Conservation (phyloP, 768 basidiomycete genomes). For the Roridomyces roridus region DNA sequence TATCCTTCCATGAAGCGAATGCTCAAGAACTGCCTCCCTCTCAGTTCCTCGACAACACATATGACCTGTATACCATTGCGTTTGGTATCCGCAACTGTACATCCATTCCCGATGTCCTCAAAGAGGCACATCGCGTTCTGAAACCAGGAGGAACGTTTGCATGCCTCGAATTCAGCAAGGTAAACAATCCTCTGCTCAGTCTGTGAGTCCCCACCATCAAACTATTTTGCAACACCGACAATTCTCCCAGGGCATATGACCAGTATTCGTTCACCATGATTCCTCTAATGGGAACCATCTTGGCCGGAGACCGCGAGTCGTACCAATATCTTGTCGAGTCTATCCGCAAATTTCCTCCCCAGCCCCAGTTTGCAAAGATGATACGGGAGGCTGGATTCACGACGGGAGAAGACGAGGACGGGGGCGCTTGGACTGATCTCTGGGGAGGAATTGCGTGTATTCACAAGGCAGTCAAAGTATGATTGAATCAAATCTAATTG, state of each 20-base stretch:
- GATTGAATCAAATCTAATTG: too few relatives aligned
- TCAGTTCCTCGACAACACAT: slow-evolving; percentile 79
- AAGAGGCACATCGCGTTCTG: slow-evolving; percentile 90
- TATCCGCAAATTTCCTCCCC: slow-evolving; percentile 91
- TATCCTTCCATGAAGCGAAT: slow-evolving; percentile 92
- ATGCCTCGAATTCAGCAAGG: slow-evolving; percentile 95
- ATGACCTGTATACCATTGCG: slow-evolving; percentile 97
- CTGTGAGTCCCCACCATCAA: slow-evolving; percentile 62
- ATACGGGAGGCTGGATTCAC: slow-evolving; percentile 85
- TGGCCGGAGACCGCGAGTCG: slow-evolving; percentile 93
- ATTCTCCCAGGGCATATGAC: slow-evolving; percentile 75
- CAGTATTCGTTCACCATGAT: slow-evolving; percentile 97
- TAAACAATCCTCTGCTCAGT: slow-evolving; percentile 85
- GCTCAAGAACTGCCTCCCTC: slow-evolving; percentile 78
- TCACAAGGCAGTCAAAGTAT: slow-evolving; percentile 84
- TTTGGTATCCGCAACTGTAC: slow-evolving; percentile 99
- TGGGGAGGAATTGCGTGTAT: slow-evolving; percentile 91
- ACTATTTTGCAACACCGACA: background rate
- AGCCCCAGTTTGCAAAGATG: slow-evolving; percentile 88
- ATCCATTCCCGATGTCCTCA: slow-evolving; percentile 84
- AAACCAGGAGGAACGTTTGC: slow-evolving; percentile 97
- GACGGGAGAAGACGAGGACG: slow-evolving; percentile 73
- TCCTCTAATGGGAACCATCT: slow-evolving; percentile 92
- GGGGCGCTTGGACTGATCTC: slow-evolving; percentile 84
- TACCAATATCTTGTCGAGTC: slow-evolving; percentile 99